Base-by-base conservation (phyloP, 192 early-diverging fungal genomes). In the Dissophora globulifera region DNA sequence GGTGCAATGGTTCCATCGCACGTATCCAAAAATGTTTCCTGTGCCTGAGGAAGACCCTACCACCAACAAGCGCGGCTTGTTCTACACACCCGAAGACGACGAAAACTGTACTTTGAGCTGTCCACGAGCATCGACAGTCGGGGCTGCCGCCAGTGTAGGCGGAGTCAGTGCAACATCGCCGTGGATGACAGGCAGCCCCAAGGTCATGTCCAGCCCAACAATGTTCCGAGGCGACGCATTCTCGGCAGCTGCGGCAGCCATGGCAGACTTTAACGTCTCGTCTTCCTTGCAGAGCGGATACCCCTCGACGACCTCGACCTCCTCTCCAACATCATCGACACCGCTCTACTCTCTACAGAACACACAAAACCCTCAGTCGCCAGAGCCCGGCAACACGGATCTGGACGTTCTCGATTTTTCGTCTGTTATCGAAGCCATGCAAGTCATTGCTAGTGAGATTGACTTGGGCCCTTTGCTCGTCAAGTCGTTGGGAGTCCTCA, bases 361-460 rank as follows among this genome's bases (percentile, higher is more conserved):
- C 23, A 61, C 63, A 4, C 43, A 67, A 2, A 58, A 50, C 27
- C 62, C 72, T 10, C 62, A 61, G 12, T 67, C 64, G 15, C 58
- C 72, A 12, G 72, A 76, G 46, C 10, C 62, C 1, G 72, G 67
- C 10, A 60, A 56, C 35, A 58, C 35, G 8, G 72, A 76, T 45
- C 40, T 76, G 58, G 72, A 76, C 20, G 63, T 67, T 7, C 58
- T 76, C 5, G 72, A 76, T 50, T 76, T 76, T 16, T 76, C 72
- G 22, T 67, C 63, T 0, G 72, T 76, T 22, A 76, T 76, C 22
- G 72, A 76, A n/a, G 72, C 72, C 5, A 76, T 76, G 72, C 72
- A 76, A 45, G 72, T 76, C 9, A 57, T 76, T 33, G 72, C 72
- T 1, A 76, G 72, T 31, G 72, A 76, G 35, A 76, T 76, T 17